Evolutionary conservation across 805 yeast species (phyloP).

Genomic region (Jamesozyma rosinii): DNA sequence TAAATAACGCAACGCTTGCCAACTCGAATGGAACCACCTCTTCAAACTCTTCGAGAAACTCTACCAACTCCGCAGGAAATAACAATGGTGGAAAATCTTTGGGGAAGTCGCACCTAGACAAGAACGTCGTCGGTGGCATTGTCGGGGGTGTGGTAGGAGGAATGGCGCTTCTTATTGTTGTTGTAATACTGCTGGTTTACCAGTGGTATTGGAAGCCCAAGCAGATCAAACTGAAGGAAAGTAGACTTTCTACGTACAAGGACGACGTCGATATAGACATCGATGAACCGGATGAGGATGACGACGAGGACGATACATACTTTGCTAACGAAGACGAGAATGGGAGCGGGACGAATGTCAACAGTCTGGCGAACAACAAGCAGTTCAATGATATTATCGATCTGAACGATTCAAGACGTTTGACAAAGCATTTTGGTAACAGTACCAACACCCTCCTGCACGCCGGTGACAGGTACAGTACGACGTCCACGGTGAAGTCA

Average conservation of each 20-base stretch:
- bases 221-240: constrained; percentile 20
- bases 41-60: constrained; percentile 1
- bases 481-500: constrained; percentile 72
- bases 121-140: constrained; percentile 57
- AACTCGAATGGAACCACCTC: constrained; percentile 1
- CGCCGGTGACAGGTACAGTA: constrained; percentile 29
- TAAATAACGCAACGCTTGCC: constrained; percentile 11
- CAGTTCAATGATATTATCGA: constrained; percentile 1
- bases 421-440: background rate
- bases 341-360: background rate
- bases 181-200: constrained; percentile 33
- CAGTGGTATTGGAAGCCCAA: constrained; percentile 36
- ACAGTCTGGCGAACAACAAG: background rate
- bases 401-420: background rate
- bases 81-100: constrained; percentile 27
- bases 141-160: constrained; percentile 53
- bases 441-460: background rate
- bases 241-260: constrained; percentile 16
- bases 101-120: background rate
- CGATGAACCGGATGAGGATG: constrained; percentile 12
- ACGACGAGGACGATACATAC: constrained; percentile 5
- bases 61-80: constrained; percentile 8
- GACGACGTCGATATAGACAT: constrained; percentile 19
- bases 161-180: constrained; percentile 30
- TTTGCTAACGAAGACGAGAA: background rate